phyloP scores from a whole-genome alignment of 257 asterid genomes.

The Paraleonurus japonicus region DNA sequence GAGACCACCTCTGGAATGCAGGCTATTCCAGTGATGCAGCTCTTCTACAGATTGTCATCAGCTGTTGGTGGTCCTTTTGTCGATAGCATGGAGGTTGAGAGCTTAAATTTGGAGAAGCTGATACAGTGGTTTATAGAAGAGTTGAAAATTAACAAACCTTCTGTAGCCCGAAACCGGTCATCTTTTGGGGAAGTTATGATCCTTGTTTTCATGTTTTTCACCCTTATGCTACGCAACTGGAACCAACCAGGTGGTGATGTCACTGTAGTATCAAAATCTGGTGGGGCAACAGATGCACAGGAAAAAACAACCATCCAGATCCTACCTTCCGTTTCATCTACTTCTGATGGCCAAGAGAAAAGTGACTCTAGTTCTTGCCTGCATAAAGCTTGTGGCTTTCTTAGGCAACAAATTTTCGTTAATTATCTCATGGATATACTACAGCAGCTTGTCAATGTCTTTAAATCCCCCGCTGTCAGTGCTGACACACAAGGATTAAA shows the following conservation, averaged over 20 bases:
- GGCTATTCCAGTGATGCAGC: constrained; percentile 97
- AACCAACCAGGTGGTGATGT: constrained; percentile 90
- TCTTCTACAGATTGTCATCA: constrained; percentile 86
- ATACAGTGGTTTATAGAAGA: constrained; percentile 89
- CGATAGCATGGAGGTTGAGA: constrained; percentile 61
- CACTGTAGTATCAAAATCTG: constrained; percentile 52
- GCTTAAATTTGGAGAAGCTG: constrained; percentile 80
- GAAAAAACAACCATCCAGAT: constrained; percentile 58
- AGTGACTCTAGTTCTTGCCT: constrained; percentile 63
- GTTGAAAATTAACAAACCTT: constrained; percentile 64
- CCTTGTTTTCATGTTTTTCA: constrained; percentile 89
- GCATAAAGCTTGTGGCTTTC: constrained; percentile 70
- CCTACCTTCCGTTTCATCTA: constrained; percentile 49
- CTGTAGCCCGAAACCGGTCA: constrained; percentile 66
- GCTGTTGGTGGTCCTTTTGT: constrained; percentile 95
- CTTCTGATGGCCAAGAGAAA: constrained; percentile 63
- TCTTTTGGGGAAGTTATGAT: constrained; percentile 85
- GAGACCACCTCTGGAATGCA: constrained; percentile 78
- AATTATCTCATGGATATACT: constrained; percentile 93
- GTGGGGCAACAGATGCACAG: constrained; percentile 54
- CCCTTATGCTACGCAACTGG: constrained; percentile 98
- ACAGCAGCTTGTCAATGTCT: constrained; percentile 82
- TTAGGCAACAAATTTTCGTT: constrained; percentile 81
- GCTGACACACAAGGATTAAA: constrained; percentile 57
- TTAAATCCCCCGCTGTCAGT: constrained; percentile 68